Evolutionary conservation across 108 stramenopile genomes (phyloP), one percentile per base, ranked within the genome.

Genomic region (Pseudonitzschia delicatissima): DNA sequence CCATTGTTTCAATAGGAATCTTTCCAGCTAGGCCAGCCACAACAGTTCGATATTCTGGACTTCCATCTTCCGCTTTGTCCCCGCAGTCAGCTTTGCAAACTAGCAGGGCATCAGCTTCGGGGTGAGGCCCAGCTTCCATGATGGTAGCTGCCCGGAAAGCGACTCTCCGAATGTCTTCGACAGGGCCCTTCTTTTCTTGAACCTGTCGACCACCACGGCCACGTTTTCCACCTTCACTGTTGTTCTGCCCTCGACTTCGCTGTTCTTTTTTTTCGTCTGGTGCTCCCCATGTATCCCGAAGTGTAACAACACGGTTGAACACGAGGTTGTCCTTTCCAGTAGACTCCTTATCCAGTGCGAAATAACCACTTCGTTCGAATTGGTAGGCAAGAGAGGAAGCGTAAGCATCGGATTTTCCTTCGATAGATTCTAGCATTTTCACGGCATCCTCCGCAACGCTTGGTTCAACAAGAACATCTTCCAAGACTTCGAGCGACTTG

Each of bases 281-380:
- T n/a, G 55, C 47, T 28, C 34, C 72, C 96, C 96, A 96, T 11
- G 92, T 82, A 71, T 96, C 96, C 6, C 80, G 77, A 12, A 96
- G 66, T 0, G 93, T 92, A 1, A 87, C 91, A 31, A 94, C 87
- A 45, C 93, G 87, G 67, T 96, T 96, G 82, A 96, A 91, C 0
- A 92, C 82, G 31, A 94, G 68, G 37, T 82, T 80, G 28, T 77
- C 68, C n/a, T 35, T 39, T 25, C 62, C 80, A 9, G 78, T 83
- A 3, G 85, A 76, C 26, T 68, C 77, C 27, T 81, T 62, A 60
- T 96, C 94, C 42, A 93, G 67, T 52, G 90, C 82, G 67, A 88
- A 96, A 72, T 93, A 96, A 7, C 95, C 95, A 63, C 73, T 82
- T 66, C 95, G 69, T 68, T 96, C 95, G 68, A 96, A 93, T 78